Base-by-base conservation (phyloP, 208 protist genomes). In the Lotmaria passim region DNA sequence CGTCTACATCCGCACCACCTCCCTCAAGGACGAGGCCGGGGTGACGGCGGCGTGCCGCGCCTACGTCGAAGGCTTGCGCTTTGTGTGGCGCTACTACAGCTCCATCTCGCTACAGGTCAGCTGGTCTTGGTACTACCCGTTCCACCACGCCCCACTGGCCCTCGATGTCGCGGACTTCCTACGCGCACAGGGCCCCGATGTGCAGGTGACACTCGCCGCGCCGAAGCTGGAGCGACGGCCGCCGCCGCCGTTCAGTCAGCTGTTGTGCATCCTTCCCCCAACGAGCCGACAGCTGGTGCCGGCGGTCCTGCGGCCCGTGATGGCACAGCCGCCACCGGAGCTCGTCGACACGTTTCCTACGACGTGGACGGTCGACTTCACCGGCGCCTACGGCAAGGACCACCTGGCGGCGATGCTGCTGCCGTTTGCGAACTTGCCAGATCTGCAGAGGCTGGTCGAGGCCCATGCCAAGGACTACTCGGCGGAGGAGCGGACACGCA, bases 21-120 rank as follows among this genome's bases (percentile, higher is more conserved):
- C 79, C 33, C 83, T 89, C 36, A 71, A 50, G 26, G 64, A 81
- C 41, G 44, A 71, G 41, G 55, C 55, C 3, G 57, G 68, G 15
- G 48, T 91, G 46, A 53, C 79, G 36, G 75, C 79, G 62, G 86
- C 86, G 21, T 96, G 91, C 62, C 61, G 52, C n/a, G 71, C 62
- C 30, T 96, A 94, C 75, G 69, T 96, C 8, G 81, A 93, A 63
- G 85, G 83, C 7, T 14, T 96, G 12, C 78, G 81, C 31, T 96
- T 94, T 75, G 83, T 94, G 19, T 94, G 87, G 89, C 77, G 87
- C 33, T 96, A 96, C 73, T 96, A 96, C 81, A 90, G 76, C 60
- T 67, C 65, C 21, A 83, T 75, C 55, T 81, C 76, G 8, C 24
- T 56, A 23, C 56, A 75, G 38, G 84, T 88, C 52, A 88, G 71